Evolutionary conservation across 257 asterid genomes (phyloP).

Genomic region (Solanum sitiens): DNA sequence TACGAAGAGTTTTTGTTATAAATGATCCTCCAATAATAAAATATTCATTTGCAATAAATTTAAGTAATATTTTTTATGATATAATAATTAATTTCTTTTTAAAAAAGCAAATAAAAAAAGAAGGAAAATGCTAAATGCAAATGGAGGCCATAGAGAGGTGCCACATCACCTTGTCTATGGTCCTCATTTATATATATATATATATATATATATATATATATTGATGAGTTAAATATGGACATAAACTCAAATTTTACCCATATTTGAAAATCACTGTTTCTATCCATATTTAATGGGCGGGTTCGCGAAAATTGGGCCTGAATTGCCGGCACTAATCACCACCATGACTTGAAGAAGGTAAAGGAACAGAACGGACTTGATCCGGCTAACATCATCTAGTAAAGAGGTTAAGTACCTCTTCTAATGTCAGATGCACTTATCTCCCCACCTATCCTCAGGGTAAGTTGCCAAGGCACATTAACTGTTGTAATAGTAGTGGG

Average conservation of each 20-base stretch:
- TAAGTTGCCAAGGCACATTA: slow-evolving; percentile 44
- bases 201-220: too few species aligned
- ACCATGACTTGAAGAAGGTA: slow-evolving; percentile 46
- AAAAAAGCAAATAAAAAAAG: too few species aligned
- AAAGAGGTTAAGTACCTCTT: slow-evolving; percentile 73
- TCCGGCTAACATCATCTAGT: slow-evolving; percentile 58
- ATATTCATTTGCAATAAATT: too few species aligned
- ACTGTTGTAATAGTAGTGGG: neutral
- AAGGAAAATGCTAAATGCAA: too few species aligned
- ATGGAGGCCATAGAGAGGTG: too few species aligned
- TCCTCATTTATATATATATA: too few species aligned
- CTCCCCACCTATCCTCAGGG: slow-evolving; percentile 74
- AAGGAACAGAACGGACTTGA: slow-evolving; percentile 58
- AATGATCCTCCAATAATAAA: too few species aligned
- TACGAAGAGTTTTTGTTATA: too few species aligned
- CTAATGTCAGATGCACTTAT: slow-evolving; percentile 61
- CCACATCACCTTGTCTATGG: too few species aligned
- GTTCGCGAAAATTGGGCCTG: neutral
- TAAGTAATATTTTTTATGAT: too few species aligned
- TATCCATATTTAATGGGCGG: neutral
- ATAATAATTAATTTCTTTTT: too few species aligned
- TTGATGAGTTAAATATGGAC: neutral
- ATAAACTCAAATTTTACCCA: neutral
- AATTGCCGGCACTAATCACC: slow-evolving; percentile 13
- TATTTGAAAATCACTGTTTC: neutral